phyloP scores from a whole-genome alignment of 495 filamentous ascomycete genomes.

The Aspergillus coremiiformis region DNA sequence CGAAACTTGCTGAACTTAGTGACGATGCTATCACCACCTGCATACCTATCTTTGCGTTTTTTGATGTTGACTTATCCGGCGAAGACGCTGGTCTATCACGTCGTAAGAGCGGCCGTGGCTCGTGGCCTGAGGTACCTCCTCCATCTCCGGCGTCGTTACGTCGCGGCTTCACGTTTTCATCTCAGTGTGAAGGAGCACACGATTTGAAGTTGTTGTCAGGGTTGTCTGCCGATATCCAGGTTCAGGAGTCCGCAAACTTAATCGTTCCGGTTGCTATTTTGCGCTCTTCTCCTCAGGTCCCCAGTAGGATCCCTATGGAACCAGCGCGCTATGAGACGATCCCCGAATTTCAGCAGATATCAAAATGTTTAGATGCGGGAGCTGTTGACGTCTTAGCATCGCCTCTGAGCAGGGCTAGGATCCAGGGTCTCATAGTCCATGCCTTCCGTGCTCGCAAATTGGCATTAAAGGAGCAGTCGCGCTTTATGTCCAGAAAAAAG shows the following conservation, averaged over 20 bases:
- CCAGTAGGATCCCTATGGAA: slow-evolving; percentile 23
- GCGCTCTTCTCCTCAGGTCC: slow-evolving; percentile 28
- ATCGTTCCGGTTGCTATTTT: slow-evolving; percentile 69
- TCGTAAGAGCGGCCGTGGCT: slow-evolving; percentile 33
- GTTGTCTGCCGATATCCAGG: slow-evolving; percentile 62
- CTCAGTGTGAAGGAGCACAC: slow-evolving; percentile 51
- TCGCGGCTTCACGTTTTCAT: slow-evolving; percentile 39
- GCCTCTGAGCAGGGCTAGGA: slow-evolving; percentile 61
- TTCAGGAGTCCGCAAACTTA: slow-evolving; percentile 62
- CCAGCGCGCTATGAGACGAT: slow-evolving; percentile 25
- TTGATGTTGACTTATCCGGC: slow-evolving; percentile 51
- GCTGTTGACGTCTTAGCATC: slow-evolving; percentile 77
- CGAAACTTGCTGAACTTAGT: slow-evolving; percentile 59
- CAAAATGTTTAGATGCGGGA: slow-evolving; percentile 72
- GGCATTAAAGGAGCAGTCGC: slow-evolving; percentile 58
- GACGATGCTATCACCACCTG: slow-evolving; percentile 53
- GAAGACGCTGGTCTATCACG: slow-evolving; percentile 28
- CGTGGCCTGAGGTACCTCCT: slow-evolving; percentile 28
- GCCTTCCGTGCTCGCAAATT: slow-evolving; percentile 73
- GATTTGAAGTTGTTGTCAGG: slow-evolving; percentile 62
- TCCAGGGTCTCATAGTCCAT: slow-evolving; percentile 69
- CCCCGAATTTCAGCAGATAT: slow-evolving; percentile 40
- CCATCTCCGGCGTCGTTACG: slow-evolving; percentile 32
- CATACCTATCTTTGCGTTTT: slow-evolving; percentile 66
- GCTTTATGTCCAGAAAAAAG: slow-evolving; percentile 55